Base-by-base conservation (phyloP, 208 protist genomes). In the Tetramitus jugosus region DNA sequence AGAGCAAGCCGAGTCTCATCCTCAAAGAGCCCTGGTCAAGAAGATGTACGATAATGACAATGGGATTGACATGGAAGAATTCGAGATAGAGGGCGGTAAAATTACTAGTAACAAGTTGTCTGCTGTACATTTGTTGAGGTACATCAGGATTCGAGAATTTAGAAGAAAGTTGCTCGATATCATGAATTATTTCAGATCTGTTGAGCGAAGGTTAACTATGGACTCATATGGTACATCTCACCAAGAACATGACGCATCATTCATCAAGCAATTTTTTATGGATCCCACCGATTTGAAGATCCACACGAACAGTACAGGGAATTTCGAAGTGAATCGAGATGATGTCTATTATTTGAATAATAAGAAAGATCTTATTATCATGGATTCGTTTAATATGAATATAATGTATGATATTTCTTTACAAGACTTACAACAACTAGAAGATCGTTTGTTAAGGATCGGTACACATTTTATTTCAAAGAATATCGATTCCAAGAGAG, bases 121-220 rank as follows among this genome's bases (percentile, higher is more conserved):
- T 3, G 79, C 83, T 45, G 23, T 84, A 45, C 85, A 79, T 31
- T 53, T 86, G 1, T 65, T 87, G 35, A 62, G 80, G 23, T 86
- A 78, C 65, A 80, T 84, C 26, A 52, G 84, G 23, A 81, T 74
- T 29, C 60, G 83, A 20, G 84, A 85, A 35, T 79, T 87, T 29
- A 76, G 76, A 37, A 68, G 71, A 69, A 60, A 72, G 23, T n/a
- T 87, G 14, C 76, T 87, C 1, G 83, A 82, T 14, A 42, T 49
- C 1, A 46, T 87, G 1, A 87, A 87, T 61, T 87, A 84, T 62
- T 85, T 85, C 46, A 40, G 49, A 29, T 87, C 84, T 13, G 31
- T 87, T 1, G 40, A 82, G 37, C 53, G 82, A 72, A 39, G 65
- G 31, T 23, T 86, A n/a, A 49, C 68, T 43, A 60, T 82, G 10